Base-by-base conservation (phyloP, 768 basidiomycete genomes). In the Kwoniella botswanensis region DNA sequence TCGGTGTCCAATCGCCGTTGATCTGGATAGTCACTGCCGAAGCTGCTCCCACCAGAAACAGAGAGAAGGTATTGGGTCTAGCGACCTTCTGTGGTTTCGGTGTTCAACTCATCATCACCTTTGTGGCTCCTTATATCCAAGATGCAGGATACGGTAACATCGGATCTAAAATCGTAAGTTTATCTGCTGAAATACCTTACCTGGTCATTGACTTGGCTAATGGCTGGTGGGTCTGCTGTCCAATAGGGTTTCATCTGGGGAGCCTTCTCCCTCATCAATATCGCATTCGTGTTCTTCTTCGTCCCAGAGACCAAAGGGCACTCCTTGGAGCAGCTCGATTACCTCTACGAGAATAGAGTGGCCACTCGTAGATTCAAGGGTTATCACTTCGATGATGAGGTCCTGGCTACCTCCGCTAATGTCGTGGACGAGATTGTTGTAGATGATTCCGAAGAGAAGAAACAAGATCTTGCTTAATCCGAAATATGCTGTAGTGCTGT, bases 71-170 rank as follows among this genome's bases (percentile, higher is more conserved):
- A 7, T 58, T 78, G 21, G 71, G 71, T 10, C 29, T 73, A 4
- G 73, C 66, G 2, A 62, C 74, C 13, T 73, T 66, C 57, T 61
- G 43, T 52, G 74, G 73, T 35, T 74, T 71, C 52, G 68, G 35
- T 17, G 62, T 70, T 3, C 66, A 67, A 12, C 67, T 76, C 53
- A 63, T 73, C 68, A 70, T 74, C 72, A 64, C 35, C 29, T 64
- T 78, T n/a, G 73, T 78, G 11, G 35, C 63, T n/a, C 79, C 79
- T 17, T 80, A 76, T 65, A 53, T 79, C 6, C 78, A 79, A 41
- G 63, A 77, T 57, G 62, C 67, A 4, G 67, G 63, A 1, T 77
- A 73, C 63, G 78, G 67, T 9, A 73, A 76, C 57, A 43, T 77
- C 18, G 78, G 78, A 9, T 73, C 66, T 5, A 65, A 63, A 21